phyloP scores from a whole-genome alignment of 1,139 yeast genomes.

The Nakaseomyces nivariensis region DNA sequence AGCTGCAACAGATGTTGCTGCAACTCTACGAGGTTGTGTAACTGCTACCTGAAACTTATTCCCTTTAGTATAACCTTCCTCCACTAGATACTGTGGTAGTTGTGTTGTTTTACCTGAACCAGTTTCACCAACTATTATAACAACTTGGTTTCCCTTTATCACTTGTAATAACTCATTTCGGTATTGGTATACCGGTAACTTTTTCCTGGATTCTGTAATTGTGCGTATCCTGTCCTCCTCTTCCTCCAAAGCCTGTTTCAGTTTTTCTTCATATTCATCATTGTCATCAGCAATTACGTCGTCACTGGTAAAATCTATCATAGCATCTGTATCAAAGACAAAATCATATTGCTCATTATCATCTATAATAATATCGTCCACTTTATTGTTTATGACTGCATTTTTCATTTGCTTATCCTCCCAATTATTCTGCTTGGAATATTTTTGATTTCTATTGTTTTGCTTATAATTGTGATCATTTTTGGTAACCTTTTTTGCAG shows the following conservation, averaged over 20 bases:
- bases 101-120: constrained; percentile 98
- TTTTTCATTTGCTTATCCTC: constrained; percentile 25
- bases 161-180: constrained; percentile 48
- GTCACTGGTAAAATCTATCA: constrained; percentile 53
- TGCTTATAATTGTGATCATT: neutral
- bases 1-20: constrained; percentile 60
- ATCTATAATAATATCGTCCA: constrained; percentile 39
- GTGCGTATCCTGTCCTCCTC: constrained; percentile 36
- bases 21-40: constrained; percentile 69
- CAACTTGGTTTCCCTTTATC: constrained; percentile 55
- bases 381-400: constrained; percentile 23
- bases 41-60: constrained; percentile 50
- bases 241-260: constrained; percentile 31
- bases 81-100: constrained; percentile 76
- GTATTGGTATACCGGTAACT: constrained; percentile 57
- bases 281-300: constrained; percentile 16
- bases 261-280: constrained; percentile 20
- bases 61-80: constrained; percentile 58
- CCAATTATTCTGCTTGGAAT: constrained; percentile 13
- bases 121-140: constrained; percentile 91
- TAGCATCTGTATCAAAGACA: constrained; percentile 74
- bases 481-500: neutral
- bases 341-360: constrained; percentile 57
- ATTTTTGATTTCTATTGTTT: neutral
- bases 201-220: constrained; percentile 32